Evolutionary conservation across 2,329 filamentous ascomycete genomes (phyloP), one percentile per base, ranked within the genome.

Genomic region (Colletotrichum sp.): DNA sequence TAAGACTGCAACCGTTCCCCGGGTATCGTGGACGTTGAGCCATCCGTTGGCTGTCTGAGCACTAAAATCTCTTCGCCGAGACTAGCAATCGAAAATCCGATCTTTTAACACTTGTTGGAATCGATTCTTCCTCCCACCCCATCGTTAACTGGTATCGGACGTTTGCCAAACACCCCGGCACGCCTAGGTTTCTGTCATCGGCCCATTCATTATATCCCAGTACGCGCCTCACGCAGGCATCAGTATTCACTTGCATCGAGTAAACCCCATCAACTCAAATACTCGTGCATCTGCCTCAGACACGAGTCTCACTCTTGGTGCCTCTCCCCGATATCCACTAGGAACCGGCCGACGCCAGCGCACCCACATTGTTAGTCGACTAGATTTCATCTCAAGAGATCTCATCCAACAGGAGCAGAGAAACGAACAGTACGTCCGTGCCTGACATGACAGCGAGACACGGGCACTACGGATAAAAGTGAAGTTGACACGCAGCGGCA

Each of bases 391-490:
- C 66, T 21, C 60, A 75, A 75, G 66, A 71, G 74, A 71, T 18
- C 28, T 36, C 65, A 36, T 39, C 24, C 60, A 60, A 75, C 65
- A 52, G 71, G 66, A 49, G 32, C 36, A 34, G n/a, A 62, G 32
- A 39, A 59, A 60, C 49, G 65, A 76, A 76, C 71, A 71, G 75
- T 76, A 71, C 60, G 75, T 75, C 71, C 72, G 75, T 76, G 71
- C 75, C 75, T 75, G 71, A 75, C 75, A 75, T 75, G 75, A 73
- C 65, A 76, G 71, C 71, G 66, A 76, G 75, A 76, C 75, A 76
- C 71, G 75, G 75, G 55, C 69, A 44, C 73, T 76, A 73, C 73
- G 73, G 64, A 32, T 59, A 73, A 66, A 34, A 39, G 57, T 65
- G 55, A 62, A 66, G 52, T 76, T 76, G 75, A 76, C 75, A 62